A percentile compares a stretch with the other conserved stretches of the same genome.
Conservation (phyloP, 179 eudicot species). For the Silene vulgaris region DNA sequence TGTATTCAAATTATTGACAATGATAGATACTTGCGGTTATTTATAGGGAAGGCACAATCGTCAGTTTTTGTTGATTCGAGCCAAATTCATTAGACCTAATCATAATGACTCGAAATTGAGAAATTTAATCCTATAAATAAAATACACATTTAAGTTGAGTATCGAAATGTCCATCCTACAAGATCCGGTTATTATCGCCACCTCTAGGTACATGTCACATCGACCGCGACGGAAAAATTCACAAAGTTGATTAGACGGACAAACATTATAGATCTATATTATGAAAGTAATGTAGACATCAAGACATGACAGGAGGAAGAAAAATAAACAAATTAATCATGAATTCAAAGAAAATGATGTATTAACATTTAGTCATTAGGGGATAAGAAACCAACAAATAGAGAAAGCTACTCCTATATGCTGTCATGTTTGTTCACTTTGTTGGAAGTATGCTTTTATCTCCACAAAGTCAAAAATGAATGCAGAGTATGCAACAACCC, state of each 20-base stretch:
- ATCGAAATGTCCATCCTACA: too few species aligned
- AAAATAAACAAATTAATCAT: slow-evolving; percentile 10
- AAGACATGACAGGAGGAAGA: slow-evolving; percentile 12
- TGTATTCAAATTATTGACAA: too few species aligned
- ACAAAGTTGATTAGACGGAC: not conserved
- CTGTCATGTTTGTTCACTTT: slow-evolving; percentile 34
- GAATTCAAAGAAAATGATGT: slow-evolving; percentile 26
- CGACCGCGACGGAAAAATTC: not conserved
- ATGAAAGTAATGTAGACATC: not conserved
- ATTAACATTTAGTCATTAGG: not conserved
- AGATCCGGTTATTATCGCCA: too few species aligned
- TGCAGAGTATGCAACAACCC: not conserved
- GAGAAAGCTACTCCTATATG: not conserved
- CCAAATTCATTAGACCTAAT: too few species aligned
- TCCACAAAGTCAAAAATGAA: not conserved
- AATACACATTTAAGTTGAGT: too few species aligned
- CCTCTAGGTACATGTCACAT: not conserved
- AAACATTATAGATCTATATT: not conserved
- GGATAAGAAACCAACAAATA: slow-evolving; percentile 11
- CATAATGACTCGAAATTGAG: too few species aligned
- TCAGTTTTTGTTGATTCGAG: too few species aligned
- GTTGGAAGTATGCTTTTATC: slow-evolving; percentile 14
- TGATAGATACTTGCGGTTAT: too few species aligned
- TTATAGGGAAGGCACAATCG: too few species aligned
- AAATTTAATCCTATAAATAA: too few species aligned